Evolutionary conservation across 345 rosid species (phyloP).

Genomic region (Eucalyptus erythrocorys): DNA sequence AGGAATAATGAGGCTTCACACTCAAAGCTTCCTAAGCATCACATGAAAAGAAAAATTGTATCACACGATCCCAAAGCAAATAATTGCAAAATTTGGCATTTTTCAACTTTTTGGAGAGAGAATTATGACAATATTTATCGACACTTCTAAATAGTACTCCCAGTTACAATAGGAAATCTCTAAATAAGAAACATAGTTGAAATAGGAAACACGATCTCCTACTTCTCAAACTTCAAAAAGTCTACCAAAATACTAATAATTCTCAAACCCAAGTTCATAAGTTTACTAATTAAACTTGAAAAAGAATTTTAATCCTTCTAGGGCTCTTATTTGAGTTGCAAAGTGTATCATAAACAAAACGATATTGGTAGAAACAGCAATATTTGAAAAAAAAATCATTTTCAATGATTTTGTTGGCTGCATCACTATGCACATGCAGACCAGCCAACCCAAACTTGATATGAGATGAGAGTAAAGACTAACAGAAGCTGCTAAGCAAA

Average conservation of each 20-base stretch:
- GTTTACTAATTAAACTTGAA: not conserved
- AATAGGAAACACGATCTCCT: too few relatives aligned
- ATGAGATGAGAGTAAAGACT: not conserved
- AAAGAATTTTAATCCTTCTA: not conserved
- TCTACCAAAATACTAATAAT: not conserved
- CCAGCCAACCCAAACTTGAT: not conserved
- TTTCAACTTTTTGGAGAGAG: too few relatives aligned
- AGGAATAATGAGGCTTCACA: too few relatives aligned
- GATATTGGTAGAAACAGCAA: not conserved
- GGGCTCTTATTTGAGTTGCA: not conserved
- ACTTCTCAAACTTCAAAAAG: too few relatives aligned
- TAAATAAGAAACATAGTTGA: too few relatives aligned
- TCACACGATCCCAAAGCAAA: too few relatives aligned
- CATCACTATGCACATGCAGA: not conserved
- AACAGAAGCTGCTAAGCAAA: not conserved
- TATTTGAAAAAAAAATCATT: not conserved
- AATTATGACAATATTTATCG: too few relatives aligned
- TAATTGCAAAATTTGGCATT: too few relatives aligned
- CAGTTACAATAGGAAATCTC: too few relatives aligned
- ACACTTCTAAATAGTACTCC: too few relatives aligned
- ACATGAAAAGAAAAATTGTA: too few relatives aligned
- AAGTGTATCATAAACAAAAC: not conserved
- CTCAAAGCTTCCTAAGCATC: too few relatives aligned
- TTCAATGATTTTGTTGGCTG: not conserved
- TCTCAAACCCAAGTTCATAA: not conserved